Evolutionary conservation across 495 filamentous ascomycete genomes (phyloP).

Genomic region (Gamarada debralockiae): DNA sequence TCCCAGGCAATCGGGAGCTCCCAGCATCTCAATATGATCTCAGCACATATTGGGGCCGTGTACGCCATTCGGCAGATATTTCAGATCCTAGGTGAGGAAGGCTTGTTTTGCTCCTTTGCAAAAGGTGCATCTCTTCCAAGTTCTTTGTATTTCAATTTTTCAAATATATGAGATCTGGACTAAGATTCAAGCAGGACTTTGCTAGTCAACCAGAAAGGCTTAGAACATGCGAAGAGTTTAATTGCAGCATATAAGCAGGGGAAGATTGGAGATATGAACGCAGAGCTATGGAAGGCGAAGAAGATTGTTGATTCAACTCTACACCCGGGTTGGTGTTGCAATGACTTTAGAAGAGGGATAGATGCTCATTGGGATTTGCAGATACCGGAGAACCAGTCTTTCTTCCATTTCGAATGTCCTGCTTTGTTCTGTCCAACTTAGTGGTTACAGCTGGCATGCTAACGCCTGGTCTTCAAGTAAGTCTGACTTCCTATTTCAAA

Average conservation of each 20-base stretch:
- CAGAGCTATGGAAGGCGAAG: constrained; percentile 91
- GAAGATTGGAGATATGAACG: constrained; percentile 71
- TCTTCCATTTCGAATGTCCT: constrained; percentile 95
- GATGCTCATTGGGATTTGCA: constrained; percentile 27
- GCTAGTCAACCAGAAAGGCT: constrained; percentile 65
- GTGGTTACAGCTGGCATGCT: constrained; percentile 98
- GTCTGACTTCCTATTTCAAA: constrained; percentile 4
- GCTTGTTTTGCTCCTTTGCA: constrained; percentile 16
- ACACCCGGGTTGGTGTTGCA: constrained; percentile 67
- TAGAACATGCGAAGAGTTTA: constrained; percentile 78
- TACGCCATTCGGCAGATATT: constrained; percentile 83
- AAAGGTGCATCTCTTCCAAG: constrained; percentile 20
- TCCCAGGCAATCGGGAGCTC: constrained; percentile 80
- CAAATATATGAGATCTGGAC: background rate
- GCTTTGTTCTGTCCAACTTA: constrained; percentile 89
- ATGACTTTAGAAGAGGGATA: background rate
- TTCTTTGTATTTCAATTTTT: background rate
- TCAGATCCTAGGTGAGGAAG: constrained; percentile 88
- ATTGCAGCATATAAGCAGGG: constrained; percentile 80
- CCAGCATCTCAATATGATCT: constrained; percentile 91
- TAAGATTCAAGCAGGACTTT: constrained; percentile 57
- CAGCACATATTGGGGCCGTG: constrained; percentile 90
- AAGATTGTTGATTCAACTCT: constrained; percentile 94
- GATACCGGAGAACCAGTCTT: constrained; percentile 91
- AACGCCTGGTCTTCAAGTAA: constrained; percentile 72